phyloP scores from a whole-genome alignment of 768 basidiomycete genomes.

The Tylopilus balloui region DNA sequence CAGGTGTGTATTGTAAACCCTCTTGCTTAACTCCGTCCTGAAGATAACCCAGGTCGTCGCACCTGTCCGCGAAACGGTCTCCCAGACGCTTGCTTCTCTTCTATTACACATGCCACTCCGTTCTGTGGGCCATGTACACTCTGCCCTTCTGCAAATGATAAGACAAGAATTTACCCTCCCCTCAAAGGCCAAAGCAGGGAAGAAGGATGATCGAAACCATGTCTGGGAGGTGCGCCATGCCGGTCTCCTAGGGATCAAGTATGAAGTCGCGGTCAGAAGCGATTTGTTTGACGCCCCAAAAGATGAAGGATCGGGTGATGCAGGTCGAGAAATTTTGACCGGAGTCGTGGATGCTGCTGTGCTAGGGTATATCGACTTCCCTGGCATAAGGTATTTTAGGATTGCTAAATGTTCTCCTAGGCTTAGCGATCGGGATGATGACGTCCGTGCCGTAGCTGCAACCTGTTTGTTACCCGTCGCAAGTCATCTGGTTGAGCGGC shows the following conservation, averaged over 20 bases:
- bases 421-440: conserved; percentile 87
- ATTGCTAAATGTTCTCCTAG: conserved; percentile 38
- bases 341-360: conserved; percentile 90
- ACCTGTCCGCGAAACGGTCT: conserved; percentile 93
- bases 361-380: conserved; percentile 56
- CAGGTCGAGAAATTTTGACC: conserved; percentile 56
- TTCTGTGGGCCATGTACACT: conserved; percentile 76
- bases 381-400: neutral
- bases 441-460: conserved; percentile 93
- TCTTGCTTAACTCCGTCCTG: neutral
- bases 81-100: conserved; percentile 88
- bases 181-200: conserved; percentile 30
- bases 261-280: conserved; percentile 90
- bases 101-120: conserved; percentile 83
- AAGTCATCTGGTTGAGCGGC: conserved; percentile 65
- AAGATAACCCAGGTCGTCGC: conserved; percentile 65
- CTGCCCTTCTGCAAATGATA: conserved; percentile 88
- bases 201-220: conserved; percentile 46
- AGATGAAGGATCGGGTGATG: conserved; percentile 34
- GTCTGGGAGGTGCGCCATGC: conserved; percentile 98
- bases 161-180: conserved; percentile 70
- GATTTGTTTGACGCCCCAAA: conserved; percentile 59
- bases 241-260: conserved; percentile 95
- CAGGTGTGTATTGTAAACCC: conserved; percentile 42
- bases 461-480: conserved; percentile 89